Evolutionary conservation across 2,329 filamentous ascomycete species (phyloP), one percentile per base, ranked within the genome.

Genomic region (Alternaria conjuncta): DNA sequence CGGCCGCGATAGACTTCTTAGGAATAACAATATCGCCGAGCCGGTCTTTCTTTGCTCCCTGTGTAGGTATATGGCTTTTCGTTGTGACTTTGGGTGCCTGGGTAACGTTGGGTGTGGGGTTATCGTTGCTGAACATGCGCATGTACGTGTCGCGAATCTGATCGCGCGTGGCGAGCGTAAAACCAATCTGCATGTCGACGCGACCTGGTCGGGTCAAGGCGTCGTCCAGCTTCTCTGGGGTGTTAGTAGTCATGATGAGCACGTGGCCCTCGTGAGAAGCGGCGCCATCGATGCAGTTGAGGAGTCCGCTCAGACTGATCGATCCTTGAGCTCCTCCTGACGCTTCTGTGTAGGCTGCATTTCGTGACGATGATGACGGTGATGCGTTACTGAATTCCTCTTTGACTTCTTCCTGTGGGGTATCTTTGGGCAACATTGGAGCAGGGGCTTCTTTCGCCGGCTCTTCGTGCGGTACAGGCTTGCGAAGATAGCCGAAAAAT

Each of bases 271-370:
- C 92, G 70, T 93, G 91, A 6, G 89, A 91, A 2, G 90, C 91
- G 2, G 94, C 92, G 57, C 93, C 92, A 73, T 96, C 92, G 45
- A 96, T 93, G 60, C 90, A 90, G 78, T 96, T 96, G 55, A 96
- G 85, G 1, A 96, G 85, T 0, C 92, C 92, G 0, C 91, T 92
- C 3, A 96, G 84, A 2, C 91, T 92, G 49, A 96, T 92, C 15
- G 85, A 79, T 12, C 77, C 15, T 11, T 11, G 23, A 3, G 26
- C 13, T 32, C 26, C 26, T 21, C 12, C 18, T 0, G 11, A n/a
- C 7, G 13, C 26, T 32, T 20, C 26, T 23, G 23, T 23, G 23
- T 23, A 23, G 23, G 23, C 23, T 23, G 5, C 5, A 5, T 23
- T 23, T 23, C 23, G 4, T 23, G 23, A 23, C 23, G 23, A 23